phyloP scores from a whole-genome alignment of 2,329 filamentous ascomycete genomes.

The Alternaria viburni region DNA sequence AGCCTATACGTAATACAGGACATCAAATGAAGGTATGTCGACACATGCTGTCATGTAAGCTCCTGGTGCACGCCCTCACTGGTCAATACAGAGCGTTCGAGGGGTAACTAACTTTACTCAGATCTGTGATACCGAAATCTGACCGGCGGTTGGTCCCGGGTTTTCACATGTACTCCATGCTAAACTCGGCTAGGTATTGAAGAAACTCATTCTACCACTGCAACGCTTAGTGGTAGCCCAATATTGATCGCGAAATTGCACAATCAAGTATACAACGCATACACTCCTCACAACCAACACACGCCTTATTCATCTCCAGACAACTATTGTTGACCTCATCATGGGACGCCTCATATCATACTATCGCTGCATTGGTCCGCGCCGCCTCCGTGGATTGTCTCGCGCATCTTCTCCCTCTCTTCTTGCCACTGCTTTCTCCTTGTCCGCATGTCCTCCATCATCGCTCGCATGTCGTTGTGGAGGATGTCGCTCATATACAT shows the following conservation, averaged over 20 bases:
- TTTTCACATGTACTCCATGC: background rate
- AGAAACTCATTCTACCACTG: background rate
- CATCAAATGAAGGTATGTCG: background rate
- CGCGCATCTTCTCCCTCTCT: constrained; percentile 2
- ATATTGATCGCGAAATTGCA: background rate
- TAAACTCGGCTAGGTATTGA: background rate
- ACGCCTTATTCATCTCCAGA: background rate
- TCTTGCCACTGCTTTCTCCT: constrained; percentile 8
- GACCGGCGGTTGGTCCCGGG: background rate
- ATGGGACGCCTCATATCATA: background rate
- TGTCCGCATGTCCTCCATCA: constrained; percentile 10
- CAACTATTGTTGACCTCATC: background rate
- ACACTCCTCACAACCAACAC: background rate
- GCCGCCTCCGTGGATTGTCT: background rate
- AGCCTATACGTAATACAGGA: background rate
- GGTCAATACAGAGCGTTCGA: background rate
- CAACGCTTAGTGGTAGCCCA: background rate
- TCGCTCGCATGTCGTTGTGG: constrained; percentile 1
- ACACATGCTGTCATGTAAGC: background rate
- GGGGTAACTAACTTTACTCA: background rate
- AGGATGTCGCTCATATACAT: constrained; percentile 4
- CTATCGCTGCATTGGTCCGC: background rate
- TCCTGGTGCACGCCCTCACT: too few relatives aligned
- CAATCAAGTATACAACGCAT: background rate
- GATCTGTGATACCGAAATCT: background rate